Percentiles rank a stretch among this genome's conserved stretches.
phyloP scores from a whole-genome alignment of 352 stramenopile genomes.

The Thraustochytrium sp. region DNA sequence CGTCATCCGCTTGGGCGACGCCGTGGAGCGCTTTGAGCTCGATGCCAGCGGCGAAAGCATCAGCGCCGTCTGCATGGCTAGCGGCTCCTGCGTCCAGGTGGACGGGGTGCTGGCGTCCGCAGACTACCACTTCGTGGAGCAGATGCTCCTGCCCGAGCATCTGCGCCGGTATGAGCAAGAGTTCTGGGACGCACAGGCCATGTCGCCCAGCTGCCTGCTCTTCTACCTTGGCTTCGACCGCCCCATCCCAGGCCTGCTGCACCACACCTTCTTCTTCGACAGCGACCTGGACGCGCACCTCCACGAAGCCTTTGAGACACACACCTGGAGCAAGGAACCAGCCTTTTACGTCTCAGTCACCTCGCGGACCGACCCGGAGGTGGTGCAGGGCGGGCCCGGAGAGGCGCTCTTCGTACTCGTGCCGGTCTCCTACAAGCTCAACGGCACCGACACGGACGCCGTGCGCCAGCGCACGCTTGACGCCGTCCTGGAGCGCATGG shows the following conservation, averaged over 20 bases:
- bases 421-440: slow-evolving; percentile 42
- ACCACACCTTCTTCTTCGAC: slow-evolving; percentile 49
- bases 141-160: slow-evolving; percentile 11
- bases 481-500: not conserved
- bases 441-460: slow-evolving; percentile 5
- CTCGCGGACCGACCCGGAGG: slow-evolving; percentile 41
- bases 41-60: not conserved
- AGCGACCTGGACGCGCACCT: slow-evolving; percentile 37
- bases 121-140: slow-evolving; percentile 46
- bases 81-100: not conserved
- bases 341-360: slow-evolving; percentile 44
- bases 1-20: slow-evolving; percentile 14
- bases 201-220: slow-evolving; percentile 42
- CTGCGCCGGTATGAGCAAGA: slow-evolving; percentile 7
- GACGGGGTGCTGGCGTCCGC: slow-evolving; percentile 26
- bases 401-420: slow-evolving; percentile 46
- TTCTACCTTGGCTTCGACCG: slow-evolving; percentile 47
- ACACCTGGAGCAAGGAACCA: not conserved
- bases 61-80: not conserved
- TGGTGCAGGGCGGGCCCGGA: not conserved
- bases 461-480: slow-evolving; percentile 4
- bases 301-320: not conserved
- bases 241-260: slow-evolving; percentile 41
- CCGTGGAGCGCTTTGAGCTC: slow-evolving; percentile 3
- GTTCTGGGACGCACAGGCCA: slow-evolving; percentile 40